These are phyloP conservation scores for Talaromyces funiculosus DNA, from an alignment of 2,329 filamentous ascomycete species.

Conservation along the genomic window DNA sequence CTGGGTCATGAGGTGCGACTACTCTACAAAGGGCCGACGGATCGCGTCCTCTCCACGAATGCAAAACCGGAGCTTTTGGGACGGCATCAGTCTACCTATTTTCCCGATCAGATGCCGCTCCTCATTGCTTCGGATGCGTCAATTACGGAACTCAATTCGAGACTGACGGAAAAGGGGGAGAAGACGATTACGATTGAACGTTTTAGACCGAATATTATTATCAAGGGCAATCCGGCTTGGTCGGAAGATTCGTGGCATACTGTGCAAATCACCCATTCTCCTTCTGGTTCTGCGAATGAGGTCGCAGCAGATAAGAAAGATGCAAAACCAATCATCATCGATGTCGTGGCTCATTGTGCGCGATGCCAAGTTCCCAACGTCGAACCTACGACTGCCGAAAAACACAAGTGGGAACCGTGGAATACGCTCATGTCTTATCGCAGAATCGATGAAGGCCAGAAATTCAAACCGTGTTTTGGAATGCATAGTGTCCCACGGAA, in stretches of 20 bases:
- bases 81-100: slow-evolving; percentile 49
- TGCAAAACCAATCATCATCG: slow-evolving; percentile 40
- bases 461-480: slow-evolving; percentile 61
- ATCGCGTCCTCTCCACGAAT: slow-evolving; percentile 52
- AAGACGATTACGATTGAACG: slow-evolving; percentile 54
- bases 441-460: slow-evolving; percentile 55
- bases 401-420: slow-evolving; percentile 57
- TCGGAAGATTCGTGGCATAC: slow-evolving; percentile 60
- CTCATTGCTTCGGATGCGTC: slow-evolving; percentile 53
- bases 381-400: slow-evolving; percentile 56
- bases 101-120: slow-evolving; percentile 56
- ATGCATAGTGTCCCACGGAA: slow-evolving; percentile 58
- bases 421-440: slow-evolving; percentile 57
- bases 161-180: slow-evolving; percentile 40
- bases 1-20: slow-evolving; percentile 52
- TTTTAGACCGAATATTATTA: slow-evolving; percentile 60
- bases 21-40: slow-evolving; percentile 57
- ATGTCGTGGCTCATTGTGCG: slow-evolving; percentile 55
- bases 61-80: slow-evolving; percentile 51
- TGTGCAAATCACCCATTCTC: slow-evolving; percentile 32
- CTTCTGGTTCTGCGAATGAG: not conserved
- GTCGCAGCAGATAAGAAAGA: not conserved
- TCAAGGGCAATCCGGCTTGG: slow-evolving; percentile 54
- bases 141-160: slow-evolving; percentile 53
- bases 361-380: slow-evolving; percentile 61